Conservation (phyloP, 2,329 filamentous ascomycete genomes). For the Aspergillus tubingensis region DNA sequence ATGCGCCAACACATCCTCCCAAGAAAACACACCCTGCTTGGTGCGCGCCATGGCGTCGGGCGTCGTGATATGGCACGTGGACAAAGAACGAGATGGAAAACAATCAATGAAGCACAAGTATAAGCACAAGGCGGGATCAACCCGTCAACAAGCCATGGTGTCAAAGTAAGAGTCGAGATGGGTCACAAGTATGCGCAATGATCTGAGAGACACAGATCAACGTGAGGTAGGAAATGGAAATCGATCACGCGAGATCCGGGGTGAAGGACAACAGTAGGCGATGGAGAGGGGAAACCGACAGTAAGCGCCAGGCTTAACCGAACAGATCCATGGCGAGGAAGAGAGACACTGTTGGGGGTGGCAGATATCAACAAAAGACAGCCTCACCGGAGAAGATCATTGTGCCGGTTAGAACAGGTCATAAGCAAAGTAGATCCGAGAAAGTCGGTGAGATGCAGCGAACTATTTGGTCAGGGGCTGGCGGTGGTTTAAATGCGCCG, state of each 20-base stretch:
- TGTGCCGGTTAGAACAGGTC: neutral
- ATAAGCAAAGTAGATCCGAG: neutral
- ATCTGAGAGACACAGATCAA: neutral
- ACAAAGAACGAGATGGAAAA: neutral
- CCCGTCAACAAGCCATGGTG: constrained; percentile 9
- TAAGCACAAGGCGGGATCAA: neutral
- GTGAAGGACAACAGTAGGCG: constrained; percentile 9
- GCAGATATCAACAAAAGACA: neutral
- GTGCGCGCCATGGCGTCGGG: constrained; percentile 33
- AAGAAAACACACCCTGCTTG: constrained; percentile 42
- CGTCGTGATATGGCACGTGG: neutral
- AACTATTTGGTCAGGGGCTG: neutral
- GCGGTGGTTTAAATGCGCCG: neutral
- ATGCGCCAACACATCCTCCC: constrained; percentile 44
- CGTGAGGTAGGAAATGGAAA: neutral
- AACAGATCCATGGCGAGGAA: neutral
- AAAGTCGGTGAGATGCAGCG: constrained; percentile 2
- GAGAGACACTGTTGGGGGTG: neutral
- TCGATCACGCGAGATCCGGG: constrained; percentile 18
- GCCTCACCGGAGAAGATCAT: neutral
- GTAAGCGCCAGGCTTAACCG: constrained; percentile 14
- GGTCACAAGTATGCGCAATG: neutral
- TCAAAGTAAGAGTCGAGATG: constrained; percentile 1
- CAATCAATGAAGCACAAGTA: neutral
- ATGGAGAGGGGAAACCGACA: constrained; percentile 12